These are phyloP conservation scores for Scheffersomyces ergatensis DNA, from an alignment of 805 yeast species.

Conservation along the genomic window DNA sequence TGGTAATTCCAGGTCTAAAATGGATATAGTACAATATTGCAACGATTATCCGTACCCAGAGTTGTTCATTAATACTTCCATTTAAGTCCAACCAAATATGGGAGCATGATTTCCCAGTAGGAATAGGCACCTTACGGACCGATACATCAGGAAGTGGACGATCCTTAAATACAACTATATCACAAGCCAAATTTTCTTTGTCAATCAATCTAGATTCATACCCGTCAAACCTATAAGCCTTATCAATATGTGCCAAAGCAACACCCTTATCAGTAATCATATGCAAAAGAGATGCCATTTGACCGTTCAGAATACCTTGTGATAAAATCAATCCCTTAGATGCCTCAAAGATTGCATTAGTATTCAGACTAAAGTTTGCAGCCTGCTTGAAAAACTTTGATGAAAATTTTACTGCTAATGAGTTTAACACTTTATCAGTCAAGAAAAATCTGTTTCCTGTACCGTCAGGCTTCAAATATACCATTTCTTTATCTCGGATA, in stretches of 20 bases:
- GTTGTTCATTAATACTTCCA: slow-evolving; percentile 53
- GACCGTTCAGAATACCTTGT: slow-evolving; percentile 56
- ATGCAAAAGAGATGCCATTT: slow-evolving; percentile 62
- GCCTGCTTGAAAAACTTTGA: slow-evolving; percentile 44
- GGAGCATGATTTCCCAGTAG: slow-evolving; percentile 60
- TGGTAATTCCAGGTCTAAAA: slow-evolving; percentile 36
- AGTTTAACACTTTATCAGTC: slow-evolving; percentile 49
- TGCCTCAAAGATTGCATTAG: slow-evolving; percentile 40
- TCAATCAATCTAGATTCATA: slow-evolving; percentile 79
- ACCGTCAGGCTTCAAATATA: slow-evolving; percentile 40
- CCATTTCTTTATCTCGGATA: slow-evolving; percentile 55
- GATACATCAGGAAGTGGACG: not conserved
- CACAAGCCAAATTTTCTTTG: slow-evolving; percentile 64
- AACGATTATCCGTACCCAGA: slow-evolving; percentile 61
- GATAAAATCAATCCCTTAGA: slow-evolving; percentile 56
- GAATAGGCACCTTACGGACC: slow-evolving; percentile 41
- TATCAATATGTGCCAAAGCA: slow-evolving; percentile 53
- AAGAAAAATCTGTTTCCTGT: slow-evolving; percentile 49
- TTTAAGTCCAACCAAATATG: slow-evolving; percentile 68
- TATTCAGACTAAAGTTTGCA: slow-evolving; percentile 39
- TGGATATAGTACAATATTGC: slow-evolving; percentile 38
- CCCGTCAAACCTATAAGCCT: slow-evolving; percentile 50
- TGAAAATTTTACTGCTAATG: slow-evolving; percentile 4
- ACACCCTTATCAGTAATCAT: slow-evolving; percentile 43
- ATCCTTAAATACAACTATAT: slow-evolving; percentile 37